Percentiles rank a stretch among this genome's conserved stretches.
These are phyloP conservation scores for Starmerella floris DNA, from an alignment of 805 yeast genomes.

Conservation along the genomic window DNA sequence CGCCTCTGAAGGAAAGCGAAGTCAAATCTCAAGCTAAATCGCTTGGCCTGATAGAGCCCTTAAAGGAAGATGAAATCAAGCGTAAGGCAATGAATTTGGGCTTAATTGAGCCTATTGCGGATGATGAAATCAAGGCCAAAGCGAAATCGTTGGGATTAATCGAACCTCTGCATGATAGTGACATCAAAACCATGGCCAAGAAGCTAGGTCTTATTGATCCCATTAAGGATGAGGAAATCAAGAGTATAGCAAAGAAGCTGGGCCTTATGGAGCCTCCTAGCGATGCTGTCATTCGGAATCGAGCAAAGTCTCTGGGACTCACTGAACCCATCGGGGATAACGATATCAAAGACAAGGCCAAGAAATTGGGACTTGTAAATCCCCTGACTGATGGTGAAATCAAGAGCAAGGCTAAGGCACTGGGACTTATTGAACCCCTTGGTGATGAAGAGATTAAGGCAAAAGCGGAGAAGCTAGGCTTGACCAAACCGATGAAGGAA, in stretches of 20 bases:
- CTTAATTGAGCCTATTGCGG: slow-evolving; percentile 9
- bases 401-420: slow-evolving; percentile 31
- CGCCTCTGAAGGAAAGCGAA: slow-evolving; percentile 10
- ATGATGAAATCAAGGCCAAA: slow-evolving; percentile 6
- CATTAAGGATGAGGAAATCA: slow-evolving; percentile 26
- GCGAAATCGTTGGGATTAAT: slow-evolving; percentile 22
- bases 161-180: slow-evolving; percentile 7
- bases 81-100: slow-evolving; percentile 12
- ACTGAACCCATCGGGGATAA: slow-evolving; percentile 11
- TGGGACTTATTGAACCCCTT: slow-evolving; percentile 24
- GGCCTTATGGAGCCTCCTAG: slow-evolving; percentile 8
- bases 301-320: slow-evolving; percentile 18
- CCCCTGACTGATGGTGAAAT: slow-evolving; percentile 7
- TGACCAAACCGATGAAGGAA: slow-evolving; percentile 16
- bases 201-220: slow-evolving; percentile 54
- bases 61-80: slow-evolving; percentile 4
- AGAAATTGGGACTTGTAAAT: slow-evolving; percentile 8
- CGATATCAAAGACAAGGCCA: slow-evolving; percentile 7
- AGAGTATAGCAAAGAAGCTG: slow-evolving; percentile 5
- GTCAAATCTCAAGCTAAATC: slow-evolving; percentile 6
- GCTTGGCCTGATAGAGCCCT: slow-evolving; percentile 11
- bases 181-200: slow-evolving; percentile 48
- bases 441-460: slow-evolving; percentile 5
- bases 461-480: slow-evolving; percentile 16
- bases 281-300: slow-evolving; percentile 6